These are phyloP conservation scores for Quercus gilva DNA, from an alignment of 306 rosid species.

Conservation along the genomic window DNA sequence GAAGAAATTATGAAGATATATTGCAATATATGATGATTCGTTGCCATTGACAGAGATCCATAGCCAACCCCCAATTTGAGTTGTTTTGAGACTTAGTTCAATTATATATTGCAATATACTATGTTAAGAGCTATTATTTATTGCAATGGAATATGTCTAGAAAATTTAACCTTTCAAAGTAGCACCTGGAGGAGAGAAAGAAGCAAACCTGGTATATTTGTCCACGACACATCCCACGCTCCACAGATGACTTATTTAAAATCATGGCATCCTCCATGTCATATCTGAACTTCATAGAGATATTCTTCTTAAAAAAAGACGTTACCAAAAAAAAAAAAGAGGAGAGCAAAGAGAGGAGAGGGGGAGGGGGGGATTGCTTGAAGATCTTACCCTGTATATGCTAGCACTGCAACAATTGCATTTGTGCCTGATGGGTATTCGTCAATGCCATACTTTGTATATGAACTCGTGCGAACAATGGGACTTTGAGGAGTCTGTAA, in stretches of 20 bases:
- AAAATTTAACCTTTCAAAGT: constrained; percentile 7
- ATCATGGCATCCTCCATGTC: constrained; percentile 99
- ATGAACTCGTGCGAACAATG: constrained; percentile 79
- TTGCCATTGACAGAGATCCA: too few relatives aligned
- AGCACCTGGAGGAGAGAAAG: constrained; percentile 13
- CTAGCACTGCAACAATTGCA: constrained; percentile 92
- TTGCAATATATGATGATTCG: not conserved
- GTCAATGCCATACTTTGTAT: constrained; percentile 61
- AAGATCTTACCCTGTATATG: constrained; percentile 87
- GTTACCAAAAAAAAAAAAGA: not conserved
- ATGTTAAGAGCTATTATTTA: not conserved
- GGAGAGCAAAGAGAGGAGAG: not conserved
- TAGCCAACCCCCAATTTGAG: too few relatives aligned
- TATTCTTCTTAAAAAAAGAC: constrained; percentile 4
- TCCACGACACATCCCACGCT: constrained; percentile 97
- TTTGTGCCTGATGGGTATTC: constrained; percentile 93
- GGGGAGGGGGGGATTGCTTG: not conserved
- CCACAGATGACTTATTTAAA: constrained; percentile 90
- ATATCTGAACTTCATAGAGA: constrained; percentile 50
- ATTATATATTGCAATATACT: not conserved
- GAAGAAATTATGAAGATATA: not conserved
- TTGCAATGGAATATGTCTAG: not conserved
- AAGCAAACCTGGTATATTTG: constrained; percentile 80
- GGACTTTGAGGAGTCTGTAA: constrained; percentile 91
- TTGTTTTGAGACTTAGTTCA: too few relatives aligned